phyloP scores from a whole-genome alignment of 176 grass and related monocot genomes.

The Carex pumila region DNA sequence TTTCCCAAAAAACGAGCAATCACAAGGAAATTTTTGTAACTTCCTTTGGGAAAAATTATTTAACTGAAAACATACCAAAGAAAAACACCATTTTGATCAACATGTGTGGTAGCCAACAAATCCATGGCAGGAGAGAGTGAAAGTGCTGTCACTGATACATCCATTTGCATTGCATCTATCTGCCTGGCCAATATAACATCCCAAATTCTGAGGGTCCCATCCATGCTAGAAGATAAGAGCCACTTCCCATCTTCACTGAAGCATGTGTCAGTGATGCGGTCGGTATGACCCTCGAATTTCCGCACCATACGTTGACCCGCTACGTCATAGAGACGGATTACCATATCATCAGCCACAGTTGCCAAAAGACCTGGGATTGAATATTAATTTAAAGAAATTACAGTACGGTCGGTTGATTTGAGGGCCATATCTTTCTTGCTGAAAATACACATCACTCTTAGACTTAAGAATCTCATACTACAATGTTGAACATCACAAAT shows the following conservation, averaged over 20 bases:
- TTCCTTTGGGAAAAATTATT: not conserved
- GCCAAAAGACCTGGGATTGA: constrained; percentile 73
- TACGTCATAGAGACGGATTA: constrained; percentile 68
- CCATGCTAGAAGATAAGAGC: constrained; percentile 90
- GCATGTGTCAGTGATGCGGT: constrained; percentile 80
- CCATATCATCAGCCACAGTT: constrained; percentile 68
- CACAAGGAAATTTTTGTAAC: not conserved
- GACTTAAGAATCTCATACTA: not conserved
- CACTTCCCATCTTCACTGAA: constrained; percentile 98
- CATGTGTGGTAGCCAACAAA: constrained; percentile 86
- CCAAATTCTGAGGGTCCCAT: constrained; percentile 95
- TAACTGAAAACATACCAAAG: constrained; percentile 62
- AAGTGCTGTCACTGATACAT: constrained; percentile 72
- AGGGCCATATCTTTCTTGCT: not conserved
- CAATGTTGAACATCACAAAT: not conserved
- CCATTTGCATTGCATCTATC: constrained; percentile 83
- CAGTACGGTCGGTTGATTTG: not conserved
- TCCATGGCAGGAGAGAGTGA: constrained; percentile 91
- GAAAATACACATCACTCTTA: not conserved
- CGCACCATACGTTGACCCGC: constrained; percentile 66
- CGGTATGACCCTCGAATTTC: constrained; percentile 81
- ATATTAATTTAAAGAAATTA: constrained; percentile 31
- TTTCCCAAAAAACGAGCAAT: not conserved
- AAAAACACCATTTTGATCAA: constrained; percentile 96
- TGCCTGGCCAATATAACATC: constrained; percentile 89